Percentiles rank a stretch among this genome's conserved stretches.
Evolutionary conservation across 2,329 filamentous ascomycete genomes (phyloP).

Genomic region (Verruconis gallopava): DNA sequence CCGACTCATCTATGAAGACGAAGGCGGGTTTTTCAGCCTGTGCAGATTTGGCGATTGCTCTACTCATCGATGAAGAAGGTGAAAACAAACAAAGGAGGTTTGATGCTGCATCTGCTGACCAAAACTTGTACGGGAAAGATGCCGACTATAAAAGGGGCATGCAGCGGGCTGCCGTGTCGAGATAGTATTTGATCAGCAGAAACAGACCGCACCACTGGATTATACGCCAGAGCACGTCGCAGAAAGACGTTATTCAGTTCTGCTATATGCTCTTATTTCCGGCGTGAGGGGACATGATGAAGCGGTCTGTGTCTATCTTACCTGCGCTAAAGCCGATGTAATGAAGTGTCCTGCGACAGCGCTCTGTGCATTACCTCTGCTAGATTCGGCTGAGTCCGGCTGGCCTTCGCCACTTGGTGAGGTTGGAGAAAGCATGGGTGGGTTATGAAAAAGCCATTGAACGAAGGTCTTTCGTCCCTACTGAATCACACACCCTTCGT

Average conservation of each 20-base stretch:
- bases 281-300: background rate
- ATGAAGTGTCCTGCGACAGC: background rate
- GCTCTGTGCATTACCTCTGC: background rate
- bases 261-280: too few species aligned
- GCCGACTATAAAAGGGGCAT: background rate
- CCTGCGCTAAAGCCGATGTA: background rate
- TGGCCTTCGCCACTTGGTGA: background rate
- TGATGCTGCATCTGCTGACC: background rate
- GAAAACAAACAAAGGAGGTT: background rate
- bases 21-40: background rate
- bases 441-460: background rate
- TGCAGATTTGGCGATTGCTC: background rate
- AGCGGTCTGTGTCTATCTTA: background rate
- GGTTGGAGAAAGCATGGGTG: background rate
- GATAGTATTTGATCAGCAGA: background rate
- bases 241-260: too few species aligned
- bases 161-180: too few species aligned
- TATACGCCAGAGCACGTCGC: background rate
- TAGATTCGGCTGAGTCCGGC: background rate
- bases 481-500: too few species aligned
- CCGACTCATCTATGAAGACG: background rate
- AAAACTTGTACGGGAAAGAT: background rate
- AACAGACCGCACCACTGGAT: background rate
- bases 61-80: background rate
- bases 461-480: too few species aligned